Evolutionary conservation across 176 grass and related monocot genomes (phyloP).

Genomic region (Miscanthus lutarioriparius): DNA sequence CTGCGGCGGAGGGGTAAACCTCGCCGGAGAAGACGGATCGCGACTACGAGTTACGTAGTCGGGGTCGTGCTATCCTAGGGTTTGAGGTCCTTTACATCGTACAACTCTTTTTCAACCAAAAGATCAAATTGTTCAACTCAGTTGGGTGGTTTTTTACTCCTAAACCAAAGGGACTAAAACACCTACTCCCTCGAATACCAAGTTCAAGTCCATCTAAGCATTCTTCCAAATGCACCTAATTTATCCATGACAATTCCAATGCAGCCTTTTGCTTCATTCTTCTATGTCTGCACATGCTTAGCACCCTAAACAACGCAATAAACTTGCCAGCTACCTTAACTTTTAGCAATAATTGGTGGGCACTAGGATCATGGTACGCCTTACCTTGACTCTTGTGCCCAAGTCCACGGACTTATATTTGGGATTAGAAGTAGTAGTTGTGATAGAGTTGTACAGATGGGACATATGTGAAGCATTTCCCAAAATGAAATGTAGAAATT

Average conservation of each 20-base stretch:
- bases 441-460: not conserved
- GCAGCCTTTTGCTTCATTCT: not conserved
- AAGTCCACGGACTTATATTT: not conserved
- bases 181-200: not conserved
- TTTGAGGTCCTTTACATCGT: too few species aligned
- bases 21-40: too few species aligned
- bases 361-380: not conserved
- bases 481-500: conserved; percentile 18
- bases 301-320: not conserved
- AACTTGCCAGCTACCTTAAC: not conserved
- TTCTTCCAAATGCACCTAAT: not conserved
- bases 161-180: not conserved
- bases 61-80: too few species aligned
- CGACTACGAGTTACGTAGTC: too few species aligned
- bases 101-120: conserved; percentile 1
- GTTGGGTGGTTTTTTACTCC: not conserved
- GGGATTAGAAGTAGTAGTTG: not conserved
- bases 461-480: not conserved
- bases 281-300: not conserved
- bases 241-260: not conserved
- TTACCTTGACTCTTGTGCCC: not conserved
- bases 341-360: not conserved
- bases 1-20: too few species aligned
- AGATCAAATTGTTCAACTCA: not conserved
- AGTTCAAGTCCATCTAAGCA: not conserved